Evolutionary conservation across 352 stramenopile genomes (phyloP).

Genomic region (Phytopythium sindhum): DNA sequence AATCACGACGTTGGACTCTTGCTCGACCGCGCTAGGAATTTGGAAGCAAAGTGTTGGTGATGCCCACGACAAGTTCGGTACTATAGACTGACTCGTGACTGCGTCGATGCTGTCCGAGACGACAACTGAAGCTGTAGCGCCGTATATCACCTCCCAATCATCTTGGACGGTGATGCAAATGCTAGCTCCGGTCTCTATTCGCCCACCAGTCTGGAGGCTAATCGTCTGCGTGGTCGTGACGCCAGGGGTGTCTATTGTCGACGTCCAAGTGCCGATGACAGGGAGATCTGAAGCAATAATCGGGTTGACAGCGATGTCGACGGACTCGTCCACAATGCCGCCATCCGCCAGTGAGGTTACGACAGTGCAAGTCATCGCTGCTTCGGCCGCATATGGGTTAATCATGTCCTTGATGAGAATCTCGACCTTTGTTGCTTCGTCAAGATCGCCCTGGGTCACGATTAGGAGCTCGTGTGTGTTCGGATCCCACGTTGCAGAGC

Average conservation of each 20-base stretch:
- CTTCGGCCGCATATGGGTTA: conserved; percentile 41
- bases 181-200: conserved; percentile 29
- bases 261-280: conserved; percentile 28
- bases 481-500: conserved; percentile 26
- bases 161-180: conserved; percentile 36
- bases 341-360: conserved; percentile 35
- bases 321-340: conserved; percentile 46
- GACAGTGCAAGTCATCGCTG: conserved; percentile 17
- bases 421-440: conserved; percentile 28
- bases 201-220: conserved; percentile 34
- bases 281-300: conserved; percentile 32
- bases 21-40: conserved; percentile 19
- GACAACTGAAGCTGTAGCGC: conserved; percentile 13
- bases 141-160: conserved; percentile 33
- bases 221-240: conserved; percentile 45
- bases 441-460: conserved; percentile 34
- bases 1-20: conserved; percentile 37
- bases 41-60: conserved; percentile 25
- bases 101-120: conserved; percentile 11
- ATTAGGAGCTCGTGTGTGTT: conserved; percentile 25
- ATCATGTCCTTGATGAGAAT: conserved; percentile 46
- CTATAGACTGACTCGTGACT: conserved; percentile 3
- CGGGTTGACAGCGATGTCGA: conserved; percentile 33
- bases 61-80: conserved; percentile 16
- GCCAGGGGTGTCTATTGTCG: conserved; percentile 37